Evolutionary conservation across 2,329 filamentous ascomycete genomes (phyloP), one percentile per base, ranked within the genome.

Genomic region (Exophiala sp.): DNA sequence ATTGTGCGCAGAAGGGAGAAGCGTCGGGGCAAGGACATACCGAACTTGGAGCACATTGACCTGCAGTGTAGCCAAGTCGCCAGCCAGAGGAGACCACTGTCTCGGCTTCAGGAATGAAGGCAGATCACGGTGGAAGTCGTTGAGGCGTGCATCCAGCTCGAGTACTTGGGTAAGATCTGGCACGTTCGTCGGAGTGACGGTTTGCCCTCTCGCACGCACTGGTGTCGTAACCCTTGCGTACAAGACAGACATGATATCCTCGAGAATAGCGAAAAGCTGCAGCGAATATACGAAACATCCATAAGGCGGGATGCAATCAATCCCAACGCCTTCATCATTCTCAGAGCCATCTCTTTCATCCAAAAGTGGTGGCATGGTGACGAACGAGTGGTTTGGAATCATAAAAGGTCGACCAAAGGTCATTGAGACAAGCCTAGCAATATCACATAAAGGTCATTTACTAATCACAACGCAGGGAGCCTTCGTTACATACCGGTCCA

Each of bases 251-350:
- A 71, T 58, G 2, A 70, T 65, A 24, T 71, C 65, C 24, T 69
- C 65, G 50, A 71, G 52, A 11, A 71, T 70, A 20, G 69, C 65
- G 50, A 69, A 71, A 2, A 71, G 55, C 41, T 68, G 64, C 11
- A 70, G 57, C 0, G 68, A 66, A 34, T 66, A 65, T 9, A 64
- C 62, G 33, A 67, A 70, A 34, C 69, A 70, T 1, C 59, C 61
- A 58, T 69, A 65, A n/a, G 65, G 60, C 1, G 68, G 67, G 7
- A 65, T 63, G 7, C 50, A 59, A n/a, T 62, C 57, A 1, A 46
- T 44, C 3, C 65, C 65, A 2, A 43, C 47, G 6, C 52, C 60
- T 9, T 62, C 53, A 12, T 65, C 63, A 16, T 63, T 66, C 24
- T 71, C 67, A 46, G 12, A 9, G 10, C 40, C 34, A 18, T 21